Evolutionary conservation across 495 filamentous ascomycete species (phyloP).

Genomic region (Elasticomyces elasticus): DNA sequence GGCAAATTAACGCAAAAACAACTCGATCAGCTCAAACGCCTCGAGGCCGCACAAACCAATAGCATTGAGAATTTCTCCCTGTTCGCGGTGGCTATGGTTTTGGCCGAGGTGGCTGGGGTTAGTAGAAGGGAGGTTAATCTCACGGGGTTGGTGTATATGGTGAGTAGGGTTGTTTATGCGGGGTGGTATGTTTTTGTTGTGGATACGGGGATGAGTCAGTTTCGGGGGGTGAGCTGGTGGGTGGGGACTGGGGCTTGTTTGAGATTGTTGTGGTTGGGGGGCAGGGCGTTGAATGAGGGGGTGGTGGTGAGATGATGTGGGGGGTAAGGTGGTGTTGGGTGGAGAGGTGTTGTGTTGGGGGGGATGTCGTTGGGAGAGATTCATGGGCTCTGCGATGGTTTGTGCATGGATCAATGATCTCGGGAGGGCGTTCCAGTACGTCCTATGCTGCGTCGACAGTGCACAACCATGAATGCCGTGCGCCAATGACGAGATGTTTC

Average conservation of each 20-base stretch:
- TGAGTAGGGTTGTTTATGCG: constrained; percentile 35
- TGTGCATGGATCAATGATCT: no score
- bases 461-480: no score
- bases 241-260: constrained; percentile 36
- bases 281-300: constrained; percentile 6
- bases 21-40: constrained; percentile 39
- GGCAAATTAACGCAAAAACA: constrained; percentile 40
- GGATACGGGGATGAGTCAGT: constrained; percentile 27
- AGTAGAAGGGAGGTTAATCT: constrained; percentile 34
- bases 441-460: no score
- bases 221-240: constrained; percentile 41
- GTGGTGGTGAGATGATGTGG: neutral
- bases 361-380: neutral
- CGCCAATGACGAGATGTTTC: no score
- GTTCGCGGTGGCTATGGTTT: constrained; percentile 30
- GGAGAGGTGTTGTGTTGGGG: no score
- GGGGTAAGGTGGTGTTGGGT: no score
- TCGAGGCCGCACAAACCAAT: constrained; percentile 41
- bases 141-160: constrained; percentile 38
- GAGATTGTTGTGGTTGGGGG: constrained; percentile 27
- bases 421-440: no score
- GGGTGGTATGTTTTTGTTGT: constrained; percentile 37
- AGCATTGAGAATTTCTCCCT: constrained; percentile 40
- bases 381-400: no score
- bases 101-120: constrained; percentile 29